Base-by-base conservation (phyloP, 2,329 filamentous ascomycete genomes). In the Graphiopsis chlorocephala region DNA sequence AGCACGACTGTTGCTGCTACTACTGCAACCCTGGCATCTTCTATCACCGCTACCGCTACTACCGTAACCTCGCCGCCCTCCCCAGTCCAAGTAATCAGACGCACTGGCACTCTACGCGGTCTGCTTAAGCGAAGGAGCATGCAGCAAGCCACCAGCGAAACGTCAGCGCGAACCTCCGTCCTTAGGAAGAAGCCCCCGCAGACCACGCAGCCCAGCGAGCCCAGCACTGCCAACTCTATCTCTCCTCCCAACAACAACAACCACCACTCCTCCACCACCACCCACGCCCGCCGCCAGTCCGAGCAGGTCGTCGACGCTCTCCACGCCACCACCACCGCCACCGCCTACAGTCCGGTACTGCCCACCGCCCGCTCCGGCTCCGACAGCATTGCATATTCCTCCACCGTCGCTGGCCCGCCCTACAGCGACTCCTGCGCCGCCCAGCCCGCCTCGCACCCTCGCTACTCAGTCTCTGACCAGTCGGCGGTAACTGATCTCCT, bases 401-500 rank as follows among this genome's bases (percentile, higher is more conserved):
- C 47, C 23, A 45, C 48, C 48, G 31, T 26, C 60, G 31, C 60
- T 25, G 60, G 47, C 33, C 48, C 60, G 33, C 60, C 33, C 7
- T 42, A 62, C 47, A 23, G 8, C 47, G 20, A 31, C 47, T 17
- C 55, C 25, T 23, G 25, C 25, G 26, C 55, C 31, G 31, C 38
- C n/a, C 48, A 53, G 31, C 23, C 64, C 28, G 53, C 28, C 61
- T 57, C 63, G n/a, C 57, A 63, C 33, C 31, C 52, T 20, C 72
- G 70, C 23, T 68, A 69, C 65, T 74, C 75, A 31, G 68, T 75
- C 64, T 74, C 71, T 57, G 74, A 75, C 53, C 72, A 73, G 70
- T 68, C 70, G 61, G 70, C 72, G 25, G 38, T 45, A 45, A 66
- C 70, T 61, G 76, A 78, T 61, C 72, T 79, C 57, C 71, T 78